These are phyloP conservation scores for Mucor lusitanicus DNA, from an alignment of 371 early-diverging fungal genomes.

Conservation along the genomic window DNA sequence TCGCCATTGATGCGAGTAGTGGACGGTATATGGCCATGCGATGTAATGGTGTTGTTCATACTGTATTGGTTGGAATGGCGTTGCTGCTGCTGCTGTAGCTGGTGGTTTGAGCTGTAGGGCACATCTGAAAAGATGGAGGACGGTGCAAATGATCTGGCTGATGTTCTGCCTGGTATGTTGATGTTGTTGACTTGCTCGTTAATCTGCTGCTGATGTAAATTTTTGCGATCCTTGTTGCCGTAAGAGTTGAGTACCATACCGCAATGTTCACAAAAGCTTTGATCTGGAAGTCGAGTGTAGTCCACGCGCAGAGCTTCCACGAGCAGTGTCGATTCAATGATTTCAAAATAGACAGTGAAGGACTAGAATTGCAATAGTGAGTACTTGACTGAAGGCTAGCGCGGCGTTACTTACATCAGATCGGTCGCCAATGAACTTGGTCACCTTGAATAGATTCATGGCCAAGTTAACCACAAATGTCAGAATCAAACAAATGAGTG, in stretches of 20 bases:
- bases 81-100: not conserved
- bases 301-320: slow-evolving; percentile 50
- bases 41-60: not conserved
- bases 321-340: slow-evolving; percentile 44
- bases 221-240: slow-evolving; percentile 10
- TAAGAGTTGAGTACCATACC: slow-evolving; percentile 28
- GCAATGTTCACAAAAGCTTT: slow-evolving; percentile 43
- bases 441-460: slow-evolving; percentile 48
- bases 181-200: slow-evolving; percentile 1
- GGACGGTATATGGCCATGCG: slow-evolving; percentile 3
- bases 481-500: slow-evolving; percentile 37
- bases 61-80: not conserved
- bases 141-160: slow-evolving; percentile 2
- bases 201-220: not conserved
- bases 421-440: slow-evolving; percentile 37
- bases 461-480: slow-evolving; percentile 41
- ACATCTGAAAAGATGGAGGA: slow-evolving; percentile 9
- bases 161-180: not conserved
- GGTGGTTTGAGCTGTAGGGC: not conserved
- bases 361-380: slow-evolving; percentile 18
- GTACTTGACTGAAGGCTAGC: not conserved
- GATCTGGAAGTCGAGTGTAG: slow-evolving; percentile 24
- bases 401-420: slow-evolving; percentile 36
- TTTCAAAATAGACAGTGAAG: slow-evolving; percentile 44
- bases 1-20: slow-evolving; percentile 4